Conservation (phyloP, 148 eudicot genomes). For the Spergularia bocconei region DNA sequence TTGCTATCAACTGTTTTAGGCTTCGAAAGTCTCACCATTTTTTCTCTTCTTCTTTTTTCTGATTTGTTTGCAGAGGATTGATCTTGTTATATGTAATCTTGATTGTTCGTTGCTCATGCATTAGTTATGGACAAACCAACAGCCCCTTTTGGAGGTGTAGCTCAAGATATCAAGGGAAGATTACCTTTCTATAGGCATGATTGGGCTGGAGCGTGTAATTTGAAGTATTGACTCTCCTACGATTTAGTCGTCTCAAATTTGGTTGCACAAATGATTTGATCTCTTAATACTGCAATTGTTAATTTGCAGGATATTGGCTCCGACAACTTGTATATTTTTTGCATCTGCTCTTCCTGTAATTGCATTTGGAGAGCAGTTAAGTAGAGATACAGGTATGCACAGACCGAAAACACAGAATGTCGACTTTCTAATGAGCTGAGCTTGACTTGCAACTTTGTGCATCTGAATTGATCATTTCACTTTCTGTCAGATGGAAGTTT, state of each 20-base stretch:
- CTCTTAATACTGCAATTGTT: background rate
- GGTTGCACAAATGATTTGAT: background rate
- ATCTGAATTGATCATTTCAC: background rate
- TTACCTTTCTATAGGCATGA: constrained; percentile 45
- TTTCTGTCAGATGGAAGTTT: constrained; percentile 50
- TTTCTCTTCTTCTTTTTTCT: background rate
- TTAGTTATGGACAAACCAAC: constrained; percentile 37
- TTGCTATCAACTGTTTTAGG: background rate
- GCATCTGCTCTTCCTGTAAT: constrained; percentile 83
- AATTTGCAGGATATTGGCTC: constrained; percentile 53
- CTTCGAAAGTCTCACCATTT: background rate
- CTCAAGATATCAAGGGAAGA: constrained; percentile 44
- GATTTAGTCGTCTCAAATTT: background rate
- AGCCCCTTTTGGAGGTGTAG: constrained; percentile 41
- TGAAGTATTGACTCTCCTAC: constrained; percentile 37
- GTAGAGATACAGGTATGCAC: constrained; percentile 55
- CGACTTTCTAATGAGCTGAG: background rate
- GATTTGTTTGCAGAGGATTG: background rate
- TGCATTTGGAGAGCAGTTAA: constrained; percentile 67
- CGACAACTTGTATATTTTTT: constrained; percentile 56
- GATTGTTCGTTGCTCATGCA: background rate
- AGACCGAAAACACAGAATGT: background rate
- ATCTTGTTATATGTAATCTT: background rate
- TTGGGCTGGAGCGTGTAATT: constrained; percentile 43
- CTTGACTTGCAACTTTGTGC: background rate